phyloP scores from a whole-genome alignment of 495 filamentous ascomycete species.

The Penicillium tannophilum region DNA sequence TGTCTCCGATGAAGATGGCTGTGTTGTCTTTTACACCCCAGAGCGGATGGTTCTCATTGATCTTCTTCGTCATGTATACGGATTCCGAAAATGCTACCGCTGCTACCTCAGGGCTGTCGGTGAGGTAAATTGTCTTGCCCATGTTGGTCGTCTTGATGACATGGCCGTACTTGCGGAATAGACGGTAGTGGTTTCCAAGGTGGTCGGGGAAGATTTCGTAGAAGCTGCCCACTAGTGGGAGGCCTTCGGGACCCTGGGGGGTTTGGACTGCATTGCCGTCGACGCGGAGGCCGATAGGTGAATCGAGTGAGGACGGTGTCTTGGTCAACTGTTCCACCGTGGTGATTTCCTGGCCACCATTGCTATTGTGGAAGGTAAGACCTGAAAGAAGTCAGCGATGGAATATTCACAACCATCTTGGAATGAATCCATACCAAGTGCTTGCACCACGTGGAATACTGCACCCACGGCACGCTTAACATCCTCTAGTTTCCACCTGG shows the following conservation, averaged over 20 bases:
- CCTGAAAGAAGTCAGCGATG: background rate
- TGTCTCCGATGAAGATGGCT: slow-evolving; percentile 56
- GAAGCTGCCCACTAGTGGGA: slow-evolving; percentile 54
- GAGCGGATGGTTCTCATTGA: slow-evolving; percentile 38
- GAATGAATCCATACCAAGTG: slow-evolving; percentile 17
- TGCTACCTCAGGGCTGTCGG: slow-evolving; percentile 48
- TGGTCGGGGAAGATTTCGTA: slow-evolving; percentile 62
- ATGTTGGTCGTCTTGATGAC: slow-evolving; percentile 58
- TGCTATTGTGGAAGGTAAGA: background rate
- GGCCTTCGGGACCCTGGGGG: slow-evolving; percentile 47
- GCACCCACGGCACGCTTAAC: slow-evolving; percentile 27
- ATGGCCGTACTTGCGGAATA: slow-evolving; percentile 55
- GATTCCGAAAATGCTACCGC: slow-evolving; percentile 42
- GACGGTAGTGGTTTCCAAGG: slow-evolving; percentile 59
- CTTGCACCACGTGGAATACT: slow-evolving; percentile 23
- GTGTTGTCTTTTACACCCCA: slow-evolving; percentile 47
- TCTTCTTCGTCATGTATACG: slow-evolving; percentile 55
- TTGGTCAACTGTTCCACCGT: slow-evolving; percentile 37
- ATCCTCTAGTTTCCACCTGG: slow-evolving; percentile 30
- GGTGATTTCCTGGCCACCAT: background rate
- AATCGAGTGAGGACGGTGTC: slow-evolving; percentile 32
- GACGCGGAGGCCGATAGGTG: background rate
- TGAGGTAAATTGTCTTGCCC: slow-evolving; percentile 53
- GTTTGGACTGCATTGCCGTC: slow-evolving; percentile 7
- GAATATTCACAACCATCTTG: background rate